phyloP scores from a whole-genome alignment of 2,329 filamentous ascomycete species.

The Tolypocladium pustulatum region DNA sequence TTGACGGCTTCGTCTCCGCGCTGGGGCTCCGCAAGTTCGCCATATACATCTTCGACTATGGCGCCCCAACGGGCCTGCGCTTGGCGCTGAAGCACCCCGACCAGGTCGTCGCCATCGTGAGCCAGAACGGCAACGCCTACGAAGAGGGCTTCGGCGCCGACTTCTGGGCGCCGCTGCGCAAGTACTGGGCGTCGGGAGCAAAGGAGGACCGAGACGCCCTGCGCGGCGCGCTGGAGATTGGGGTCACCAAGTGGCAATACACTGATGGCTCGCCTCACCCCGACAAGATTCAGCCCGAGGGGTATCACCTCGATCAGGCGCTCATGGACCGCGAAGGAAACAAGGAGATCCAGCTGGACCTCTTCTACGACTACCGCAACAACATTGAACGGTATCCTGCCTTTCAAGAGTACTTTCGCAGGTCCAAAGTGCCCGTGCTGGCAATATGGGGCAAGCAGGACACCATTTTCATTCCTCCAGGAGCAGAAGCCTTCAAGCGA shows the following conservation, averaged over 20 bases:
- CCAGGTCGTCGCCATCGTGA: conserved; percentile 39
- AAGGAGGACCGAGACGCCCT: conserved; percentile 25
- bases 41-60: conserved; percentile 54
- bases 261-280: conserved; percentile 24
- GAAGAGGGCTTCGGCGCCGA: conserved; percentile 37
- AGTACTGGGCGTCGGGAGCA: conserved; percentile 31
- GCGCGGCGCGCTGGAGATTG: conserved; percentile 19
- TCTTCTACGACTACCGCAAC: conserved; percentile 46
- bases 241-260: conserved; percentile 34
- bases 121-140: conserved; percentile 54
- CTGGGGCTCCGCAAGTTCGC: conserved; percentile 36
- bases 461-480: conserved; percentile 35
- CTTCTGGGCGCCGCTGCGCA: conserved; percentile 38
- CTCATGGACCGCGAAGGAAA: conserved; percentile 38
- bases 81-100: conserved; percentile 38
- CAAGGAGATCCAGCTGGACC: conserved; percentile 41
- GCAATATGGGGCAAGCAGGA: conserved; percentile 51
- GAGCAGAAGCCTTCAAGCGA: conserved; percentile 41
- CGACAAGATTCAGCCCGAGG: conserved; percentile 28
- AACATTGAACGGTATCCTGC: conserved; percentile 43
- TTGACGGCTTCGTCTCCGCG: conserved; percentile 36
- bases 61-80: conserved; percentile 43
- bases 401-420: conserved; percentile 44
- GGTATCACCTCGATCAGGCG: conserved; percentile 39
- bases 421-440: conserved; percentile 39